Conservation (phyloP, 2,329 filamentous ascomycete genomes). For the Trichoderma sp. region DNA sequence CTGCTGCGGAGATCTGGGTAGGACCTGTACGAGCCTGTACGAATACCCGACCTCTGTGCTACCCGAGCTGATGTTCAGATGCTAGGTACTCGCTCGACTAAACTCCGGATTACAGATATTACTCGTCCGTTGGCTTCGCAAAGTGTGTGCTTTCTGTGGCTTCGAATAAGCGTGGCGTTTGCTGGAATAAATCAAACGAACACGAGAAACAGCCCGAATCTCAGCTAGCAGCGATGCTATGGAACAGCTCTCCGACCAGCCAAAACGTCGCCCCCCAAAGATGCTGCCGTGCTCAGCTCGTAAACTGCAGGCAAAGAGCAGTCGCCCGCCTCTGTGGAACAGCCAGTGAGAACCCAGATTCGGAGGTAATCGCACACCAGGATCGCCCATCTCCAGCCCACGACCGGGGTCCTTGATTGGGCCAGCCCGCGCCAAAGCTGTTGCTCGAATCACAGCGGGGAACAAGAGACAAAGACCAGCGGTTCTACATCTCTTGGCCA, state of each 20-base stretch:
- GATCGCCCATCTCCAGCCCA: conserved; percentile 9
- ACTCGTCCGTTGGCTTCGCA: neutral
- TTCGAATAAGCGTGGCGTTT: conserved; percentile 15
- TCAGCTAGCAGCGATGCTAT: neutral
- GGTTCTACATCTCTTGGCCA: neutral
- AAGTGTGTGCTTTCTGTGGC: neutral
- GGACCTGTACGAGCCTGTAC: neutral
- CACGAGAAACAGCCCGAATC: neutral
- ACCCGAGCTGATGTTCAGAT: neutral
- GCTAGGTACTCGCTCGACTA: neutral
- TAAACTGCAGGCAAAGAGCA: neutral
- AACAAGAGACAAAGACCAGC: conserved; percentile 4
- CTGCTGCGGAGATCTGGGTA: neutral
- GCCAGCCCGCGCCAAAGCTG: conserved; percentile 31
- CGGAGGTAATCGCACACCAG: conserved; percentile 11
- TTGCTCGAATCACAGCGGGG: conserved; percentile 36
- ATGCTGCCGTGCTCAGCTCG: neutral
- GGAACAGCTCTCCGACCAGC: neutral
- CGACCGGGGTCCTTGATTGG: conserved; percentile 36
- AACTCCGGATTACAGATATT: conserved; percentile 11
- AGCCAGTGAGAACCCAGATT: conserved; percentile 1
- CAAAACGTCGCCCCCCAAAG: neutral
- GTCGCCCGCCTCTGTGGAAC: conserved; percentile 10
- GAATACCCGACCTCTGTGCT: neutral
- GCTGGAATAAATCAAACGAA: neutral